Conservation (phyloP, 2,329 filamentous ascomycete species). For the Coniochaeta prunicola region DNA sequence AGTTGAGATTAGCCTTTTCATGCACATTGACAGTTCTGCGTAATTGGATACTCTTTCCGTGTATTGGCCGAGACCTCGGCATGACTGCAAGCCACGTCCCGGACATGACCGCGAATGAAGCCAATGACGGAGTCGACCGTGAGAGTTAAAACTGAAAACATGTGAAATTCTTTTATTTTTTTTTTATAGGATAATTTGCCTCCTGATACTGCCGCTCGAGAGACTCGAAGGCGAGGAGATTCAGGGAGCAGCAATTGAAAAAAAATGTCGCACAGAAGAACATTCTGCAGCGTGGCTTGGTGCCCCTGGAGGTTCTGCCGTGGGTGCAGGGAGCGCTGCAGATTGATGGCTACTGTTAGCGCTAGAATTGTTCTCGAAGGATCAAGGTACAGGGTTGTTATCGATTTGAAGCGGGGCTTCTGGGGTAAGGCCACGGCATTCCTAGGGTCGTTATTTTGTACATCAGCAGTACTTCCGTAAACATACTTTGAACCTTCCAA, state of each 20-base stretch:
- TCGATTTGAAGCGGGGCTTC: constrained; percentile 9
- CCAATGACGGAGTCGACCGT: background rate
- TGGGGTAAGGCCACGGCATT: constrained; percentile 8
- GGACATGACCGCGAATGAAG: background rate
- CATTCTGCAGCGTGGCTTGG: background rate
- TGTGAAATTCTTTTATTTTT: background rate
- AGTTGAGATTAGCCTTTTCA: background rate
- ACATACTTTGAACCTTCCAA: too few relatives aligned
- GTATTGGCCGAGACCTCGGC: constrained; percentile 1
- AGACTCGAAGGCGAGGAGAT: background rate
- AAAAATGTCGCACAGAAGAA: background rate
- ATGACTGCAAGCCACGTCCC: background rate
- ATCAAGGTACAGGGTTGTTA: constrained; percentile 12
- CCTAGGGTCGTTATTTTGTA: background rate
- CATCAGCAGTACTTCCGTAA: background rate
- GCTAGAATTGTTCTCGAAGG: constrained; percentile 29
- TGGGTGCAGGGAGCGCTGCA: background rate
- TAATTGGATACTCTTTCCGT: background rate
- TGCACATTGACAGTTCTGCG: background rate
- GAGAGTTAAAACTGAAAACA: background rate
- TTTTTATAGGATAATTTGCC: background rate
- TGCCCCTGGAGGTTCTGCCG: background rate
- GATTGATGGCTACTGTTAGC: constrained; percentile 7
- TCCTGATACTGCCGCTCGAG: background rate
- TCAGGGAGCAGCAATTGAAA: background rate